Base-by-base conservation (phyloP, 2,329 filamentous ascomycete species). In the Trichoderma guizhouense region DNA sequence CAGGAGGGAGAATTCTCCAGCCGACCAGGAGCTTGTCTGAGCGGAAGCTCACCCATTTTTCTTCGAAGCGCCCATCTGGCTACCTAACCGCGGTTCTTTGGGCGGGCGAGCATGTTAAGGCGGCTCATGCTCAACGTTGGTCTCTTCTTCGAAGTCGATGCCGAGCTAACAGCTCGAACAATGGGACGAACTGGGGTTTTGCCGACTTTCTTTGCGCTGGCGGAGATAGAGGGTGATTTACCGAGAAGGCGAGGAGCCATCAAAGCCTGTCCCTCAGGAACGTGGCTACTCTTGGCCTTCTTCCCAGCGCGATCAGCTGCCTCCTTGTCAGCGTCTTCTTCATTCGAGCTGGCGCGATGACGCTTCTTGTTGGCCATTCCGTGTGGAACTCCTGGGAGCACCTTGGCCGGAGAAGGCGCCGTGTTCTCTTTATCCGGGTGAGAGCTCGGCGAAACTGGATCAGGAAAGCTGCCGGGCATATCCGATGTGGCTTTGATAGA, bases 321-420 rank as follows among this genome's bases (percentile, higher is more conserved):
- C 73, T 86, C 83, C 60, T 83, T 79, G 65, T 86, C 85, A 0
- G 84, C 84, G 39, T 88, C 86, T 68, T 90, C 88, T 69, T 88
- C 87, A 55, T 89, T 88, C 62, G 84, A 85, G 67, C 81, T 86
- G 18, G 86, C 85, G n/a, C 89, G 85, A 75, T 87, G 85, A 30
- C 90, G 87, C 81, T 91, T 92, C 84, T 92, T 91, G 82, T 89
- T 91, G 8, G 83, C 80, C 81, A 92, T 87, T 21, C 90, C 90
- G 75, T 91, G 90, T 4, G 88, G 84, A 47, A 89, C 84, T 51
- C 84, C 84, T n/a, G 79, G 76, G 65, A 85, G 77, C 78, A 83
- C 43, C 58, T 80, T 79, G 5, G 77, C 75, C 24, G 69, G 65
- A 28, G 78, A 74, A 7, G 84, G 86, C 2, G 82, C 82, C 58